phyloP scores from a whole-genome alignment of 495 filamentous ascomycete species.

The Glarea lozoyensis region DNA sequence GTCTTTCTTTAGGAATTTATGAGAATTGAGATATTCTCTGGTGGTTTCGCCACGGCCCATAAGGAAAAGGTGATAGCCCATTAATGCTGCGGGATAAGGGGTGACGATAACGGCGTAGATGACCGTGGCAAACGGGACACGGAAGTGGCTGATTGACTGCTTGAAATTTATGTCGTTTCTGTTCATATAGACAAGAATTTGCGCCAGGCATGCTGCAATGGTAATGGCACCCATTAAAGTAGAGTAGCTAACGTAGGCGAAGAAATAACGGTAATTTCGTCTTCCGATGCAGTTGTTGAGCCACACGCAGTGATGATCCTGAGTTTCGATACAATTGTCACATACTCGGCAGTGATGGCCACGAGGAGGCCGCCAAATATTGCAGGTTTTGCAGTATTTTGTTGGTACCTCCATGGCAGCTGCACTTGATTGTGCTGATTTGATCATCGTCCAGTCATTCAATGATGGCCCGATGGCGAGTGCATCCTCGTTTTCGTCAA shows the following conservation, averaged over 20 bases:
- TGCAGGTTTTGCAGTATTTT: slow-evolving; percentile 95
- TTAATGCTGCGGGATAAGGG: slow-evolving; percentile 76
- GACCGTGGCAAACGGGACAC: slow-evolving; percentile 82
- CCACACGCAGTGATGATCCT: slow-evolving; percentile 99
- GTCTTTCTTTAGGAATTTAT: slow-evolving; percentile 88
- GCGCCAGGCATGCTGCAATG: slow-evolving; percentile 64
- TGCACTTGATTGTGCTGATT: slow-evolving; percentile 54
- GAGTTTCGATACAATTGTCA: slow-evolving; percentile 94
- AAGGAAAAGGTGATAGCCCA: slow-evolving; percentile 83
- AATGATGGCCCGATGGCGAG: slow-evolving; percentile 71
- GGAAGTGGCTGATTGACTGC: slow-evolving; percentile 52
- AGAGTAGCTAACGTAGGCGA: slow-evolving; percentile 69
- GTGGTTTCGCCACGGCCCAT: slow-evolving; percentile 89
- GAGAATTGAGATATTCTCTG: slow-evolving; percentile 87
- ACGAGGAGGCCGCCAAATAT: slow-evolving; percentile 90
- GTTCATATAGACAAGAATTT: slow-evolving; percentile 63
- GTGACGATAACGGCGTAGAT: slow-evolving; percentile 68
- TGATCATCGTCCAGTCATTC: slow-evolving; percentile 85
- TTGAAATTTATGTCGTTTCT: slow-evolving; percentile 54
- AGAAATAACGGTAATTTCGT: slow-evolving; percentile 97
- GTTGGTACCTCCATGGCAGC: slow-evolving; percentile 94
- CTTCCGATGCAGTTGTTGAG: slow-evolving; percentile 97
- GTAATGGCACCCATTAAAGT: slow-evolving; percentile 73
- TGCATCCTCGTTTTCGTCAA: slow-evolving; percentile 62
- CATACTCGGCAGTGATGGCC: slow-evolving; percentile 95